A percentile compares a stretch with the other conserved stretches of the same genome.
phyloP scores from a whole-genome alignment of 768 basidiomycete genomes.

The Tylopilus balloui region DNA sequence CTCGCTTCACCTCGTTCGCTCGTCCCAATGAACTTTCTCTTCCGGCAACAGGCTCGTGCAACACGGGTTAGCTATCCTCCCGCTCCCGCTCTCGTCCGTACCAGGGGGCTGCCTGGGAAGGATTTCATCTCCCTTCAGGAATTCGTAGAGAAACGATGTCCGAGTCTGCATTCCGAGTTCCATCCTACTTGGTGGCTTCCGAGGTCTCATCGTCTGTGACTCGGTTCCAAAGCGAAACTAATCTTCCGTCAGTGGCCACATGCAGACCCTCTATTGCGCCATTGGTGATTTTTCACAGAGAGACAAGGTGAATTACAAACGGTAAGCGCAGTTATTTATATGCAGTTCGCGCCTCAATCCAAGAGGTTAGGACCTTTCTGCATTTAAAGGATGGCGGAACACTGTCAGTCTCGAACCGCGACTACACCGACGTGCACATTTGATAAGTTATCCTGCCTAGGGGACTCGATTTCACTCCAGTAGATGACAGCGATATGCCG shows the following conservation, averaged over 20 bases:
- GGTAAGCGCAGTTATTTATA: slow-evolving; percentile 12
- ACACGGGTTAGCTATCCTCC: slow-evolving; percentile 21
- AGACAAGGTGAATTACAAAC: slow-evolving; percentile 30
- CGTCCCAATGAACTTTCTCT: slow-evolving; percentile 20
- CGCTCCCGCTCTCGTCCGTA: slow-evolving; percentile 17
- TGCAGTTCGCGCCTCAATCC: slow-evolving; percentile 7
- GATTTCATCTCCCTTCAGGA: slow-evolving; percentile 24
- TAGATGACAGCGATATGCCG: slow-evolving; percentile 20
- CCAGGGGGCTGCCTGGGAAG: slow-evolving; percentile 8
- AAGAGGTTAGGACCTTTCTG: slow-evolving; percentile 22
- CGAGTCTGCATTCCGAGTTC: slow-evolving; percentile 27
- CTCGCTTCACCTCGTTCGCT: neutral
- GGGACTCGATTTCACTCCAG: slow-evolving; percentile 32
- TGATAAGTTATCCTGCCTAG: slow-evolving; percentile 12
- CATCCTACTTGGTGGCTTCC: slow-evolving; percentile 33
- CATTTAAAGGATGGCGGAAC: slow-evolving; percentile 32
- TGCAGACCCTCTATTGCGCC: slow-evolving; percentile 32
- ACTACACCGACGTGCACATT: neutral
- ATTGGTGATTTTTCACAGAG: slow-evolving; percentile 30
- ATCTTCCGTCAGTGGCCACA: slow-evolving; percentile 26
- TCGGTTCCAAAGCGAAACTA: slow-evolving; percentile 6
- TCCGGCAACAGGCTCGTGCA: slow-evolving; percentile 11
- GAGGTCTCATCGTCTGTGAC: slow-evolving; percentile 17
- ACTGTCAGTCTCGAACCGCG: slow-evolving; percentile 22
- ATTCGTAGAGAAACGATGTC: slow-evolving; percentile 30